phyloP scores from a whole-genome alignment of 1,284 basidiomycete species.

The Papiliotrema flavescens region DNA sequence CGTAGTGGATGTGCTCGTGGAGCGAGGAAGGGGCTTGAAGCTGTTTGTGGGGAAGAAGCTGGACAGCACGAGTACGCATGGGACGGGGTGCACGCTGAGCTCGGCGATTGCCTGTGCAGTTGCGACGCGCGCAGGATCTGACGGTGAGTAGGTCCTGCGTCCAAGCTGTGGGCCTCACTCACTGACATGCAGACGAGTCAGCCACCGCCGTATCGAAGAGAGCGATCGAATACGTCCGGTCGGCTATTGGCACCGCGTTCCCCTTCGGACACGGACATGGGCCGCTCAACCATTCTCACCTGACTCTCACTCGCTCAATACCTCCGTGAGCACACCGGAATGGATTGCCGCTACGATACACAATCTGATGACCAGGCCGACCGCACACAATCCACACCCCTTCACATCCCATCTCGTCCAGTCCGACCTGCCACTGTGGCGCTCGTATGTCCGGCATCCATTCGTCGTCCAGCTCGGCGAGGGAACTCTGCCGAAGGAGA shows the following conservation, averaged over 20 bases:
- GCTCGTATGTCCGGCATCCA: constrained; percentile 69
- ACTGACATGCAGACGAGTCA: too few relatives aligned
- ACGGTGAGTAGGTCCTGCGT: constrained; percentile 48
- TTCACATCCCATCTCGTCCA: constrained; percentile 66
- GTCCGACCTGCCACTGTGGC: constrained; percentile 61
- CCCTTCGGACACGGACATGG: constrained; percentile 74
- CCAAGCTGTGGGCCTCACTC: too few relatives aligned
- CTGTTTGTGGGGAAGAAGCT: constrained; percentile 66
- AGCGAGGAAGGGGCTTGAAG: constrained; percentile 43
- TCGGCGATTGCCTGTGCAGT: constrained; percentile 67
- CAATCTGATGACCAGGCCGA: constrained; percentile 53
- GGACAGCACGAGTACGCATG: constrained; percentile 74
- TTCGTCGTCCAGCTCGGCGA: constrained; percentile 72
- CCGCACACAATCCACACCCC: constrained; percentile 61
- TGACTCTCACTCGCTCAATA: constrained; percentile 55
- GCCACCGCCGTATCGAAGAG: constrained; percentile 23
- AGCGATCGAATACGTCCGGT: constrained; percentile 70
- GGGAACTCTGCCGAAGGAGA: constrained; percentile 62
- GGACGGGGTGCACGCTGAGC: constrained; percentile 88
- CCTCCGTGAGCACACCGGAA: constrained; percentile 55
- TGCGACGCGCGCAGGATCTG: constrained; percentile 56
- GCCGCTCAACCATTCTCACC: constrained; percentile 82
- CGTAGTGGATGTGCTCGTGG: constrained; percentile 74
- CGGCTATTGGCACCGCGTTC: constrained; percentile 69
- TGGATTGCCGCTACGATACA: too few relatives aligned